Evolutionary conservation across 225 moss, liverwort and hornwort genomes (phyloP).

Genomic region (Lunularia cruciata): DNA sequence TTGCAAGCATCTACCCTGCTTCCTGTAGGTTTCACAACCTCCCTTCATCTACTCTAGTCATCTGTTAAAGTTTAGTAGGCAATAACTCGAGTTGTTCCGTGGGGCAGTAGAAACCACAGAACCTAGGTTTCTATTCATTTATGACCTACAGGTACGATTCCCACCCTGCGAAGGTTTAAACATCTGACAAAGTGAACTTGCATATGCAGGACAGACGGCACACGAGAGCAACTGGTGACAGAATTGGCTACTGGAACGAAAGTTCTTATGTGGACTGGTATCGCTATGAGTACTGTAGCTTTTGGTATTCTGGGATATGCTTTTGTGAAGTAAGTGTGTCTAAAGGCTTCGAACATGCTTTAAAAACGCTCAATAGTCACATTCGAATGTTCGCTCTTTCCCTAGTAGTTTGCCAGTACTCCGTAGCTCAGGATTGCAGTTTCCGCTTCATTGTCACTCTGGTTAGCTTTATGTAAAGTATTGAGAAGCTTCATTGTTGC

Average conservation of each 20-base stretch:
- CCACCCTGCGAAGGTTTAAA: too few species aligned
- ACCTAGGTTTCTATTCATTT: too few species aligned
- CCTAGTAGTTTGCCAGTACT: not conserved
- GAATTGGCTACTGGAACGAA: conserved; percentile 58
- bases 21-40: conserved; percentile 63
- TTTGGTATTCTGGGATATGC: conserved; percentile 58
- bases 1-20: conserved; percentile 58
- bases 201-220: conserved; percentile 43
- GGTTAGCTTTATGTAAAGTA: too few species aligned
- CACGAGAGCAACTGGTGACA: conserved; percentile 50
- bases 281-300: conserved; percentile 55
- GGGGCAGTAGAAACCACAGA: too few species aligned
- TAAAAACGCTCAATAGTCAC: not conserved
- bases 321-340: conserved; percentile 50
- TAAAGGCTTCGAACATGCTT: not conserved
- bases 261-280: conserved; percentile 66
- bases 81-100: too few species aligned
- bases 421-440: not conserved
- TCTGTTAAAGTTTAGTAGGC: too few species aligned
- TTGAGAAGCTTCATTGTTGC: too few species aligned
- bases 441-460: too few species aligned
- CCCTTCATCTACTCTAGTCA: too few species aligned
- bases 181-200: not conserved
- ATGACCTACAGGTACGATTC: too few species aligned
- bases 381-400: not conserved